phyloP scores from a whole-genome alignment of 1,284 basidiomycete species.

The Ustilago esculenta region DNA sequence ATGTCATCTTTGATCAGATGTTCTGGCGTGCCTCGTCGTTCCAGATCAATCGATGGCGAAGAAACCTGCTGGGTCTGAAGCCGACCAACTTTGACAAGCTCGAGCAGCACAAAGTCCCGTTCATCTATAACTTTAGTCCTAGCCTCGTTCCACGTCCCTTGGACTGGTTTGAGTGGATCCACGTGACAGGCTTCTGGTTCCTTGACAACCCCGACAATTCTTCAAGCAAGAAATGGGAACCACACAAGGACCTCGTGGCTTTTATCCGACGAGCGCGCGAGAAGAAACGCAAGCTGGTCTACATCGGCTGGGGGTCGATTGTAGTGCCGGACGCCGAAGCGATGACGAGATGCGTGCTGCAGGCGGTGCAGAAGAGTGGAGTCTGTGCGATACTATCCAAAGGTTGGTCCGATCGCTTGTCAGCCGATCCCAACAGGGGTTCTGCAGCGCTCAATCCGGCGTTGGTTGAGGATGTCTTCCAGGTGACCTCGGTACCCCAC shows the following conservation, averaged over 20 bases:
- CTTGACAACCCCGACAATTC: slow-evolving; percentile 80
- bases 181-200: slow-evolving; percentile 75
- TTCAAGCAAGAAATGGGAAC: slow-evolving; percentile 80
- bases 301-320: slow-evolving; percentile 98
- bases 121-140: slow-evolving; percentile 96
- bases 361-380: slow-evolving; percentile 81
- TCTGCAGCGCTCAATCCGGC: slow-evolving; percentile 70
- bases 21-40: slow-evolving; percentile 90
- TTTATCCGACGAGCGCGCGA: slow-evolving; percentile 83
- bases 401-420: slow-evolving; percentile 90
- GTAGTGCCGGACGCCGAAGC: slow-evolving; percentile 92
- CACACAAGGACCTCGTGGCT: slow-evolving; percentile 79
- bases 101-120: slow-evolving; percentile 95
- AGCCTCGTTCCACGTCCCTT: slow-evolving; percentile 74
- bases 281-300: slow-evolving; percentile 86
- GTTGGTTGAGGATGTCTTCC: slow-evolving; percentile 75
- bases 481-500: slow-evolving; percentile 88
- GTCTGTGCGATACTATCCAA: slow-evolving; percentile 93
- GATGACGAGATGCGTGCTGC: slow-evolving; percentile 89
- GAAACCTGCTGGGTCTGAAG: slow-evolving; percentile 78
- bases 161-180: slow-evolving; percentile 99
- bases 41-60: slow-evolving; percentile 94
- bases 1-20: slow-evolving; percentile 95
- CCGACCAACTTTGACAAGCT: slow-evolving; percentile 89
- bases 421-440: slow-evolving; percentile 21